Evolutionary conservation across 1,284 basidiomycete species (phyloP).

Genomic region (Ganoderma meredithae): DNA sequence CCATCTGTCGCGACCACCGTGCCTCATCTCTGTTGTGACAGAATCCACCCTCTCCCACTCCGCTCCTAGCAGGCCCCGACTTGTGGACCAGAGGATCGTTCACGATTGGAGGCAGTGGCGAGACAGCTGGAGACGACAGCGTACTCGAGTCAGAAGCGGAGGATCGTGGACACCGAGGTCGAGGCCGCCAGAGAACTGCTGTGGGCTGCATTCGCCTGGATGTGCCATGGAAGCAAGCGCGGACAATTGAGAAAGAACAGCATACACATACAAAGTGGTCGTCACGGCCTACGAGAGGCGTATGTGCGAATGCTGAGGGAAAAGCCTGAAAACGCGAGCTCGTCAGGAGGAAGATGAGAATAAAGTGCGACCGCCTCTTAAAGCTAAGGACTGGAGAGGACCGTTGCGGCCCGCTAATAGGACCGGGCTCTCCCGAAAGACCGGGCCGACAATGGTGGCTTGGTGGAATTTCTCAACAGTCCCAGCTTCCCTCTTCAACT

Average conservation of each 20-base stretch:
- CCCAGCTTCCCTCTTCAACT: no score
- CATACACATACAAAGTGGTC: neutral
- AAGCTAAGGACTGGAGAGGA: neutral
- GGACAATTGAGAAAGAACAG: neutral
- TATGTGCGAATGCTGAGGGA: neutral
- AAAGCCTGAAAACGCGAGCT: neutral
- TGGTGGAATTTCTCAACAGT: no score
- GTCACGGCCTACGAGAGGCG: neutral
- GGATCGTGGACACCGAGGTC: neutral
- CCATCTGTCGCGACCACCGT: neutral
- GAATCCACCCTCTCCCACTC: neutral
- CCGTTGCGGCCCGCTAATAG: neutral
- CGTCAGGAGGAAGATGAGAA: neutral
- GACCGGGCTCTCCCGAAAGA: no score
- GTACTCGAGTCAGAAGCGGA: neutral
- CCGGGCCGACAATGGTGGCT: no score
- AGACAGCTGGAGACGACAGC: neutral
- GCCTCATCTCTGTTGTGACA: neutral
- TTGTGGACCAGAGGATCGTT: neutral
- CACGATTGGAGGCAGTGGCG: no score
- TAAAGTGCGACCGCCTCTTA: neutral
- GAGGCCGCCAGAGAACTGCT: no score
- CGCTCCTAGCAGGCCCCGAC: neutral
- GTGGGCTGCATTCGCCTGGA: neutral
- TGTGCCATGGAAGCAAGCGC: neutral